Percentiles rank a stretch among this genome's conserved stretches.
These are phyloP conservation scores for Yarrowia galli DNA, from an alignment of 1,139 yeast species.

Conservation along the genomic window DNA sequence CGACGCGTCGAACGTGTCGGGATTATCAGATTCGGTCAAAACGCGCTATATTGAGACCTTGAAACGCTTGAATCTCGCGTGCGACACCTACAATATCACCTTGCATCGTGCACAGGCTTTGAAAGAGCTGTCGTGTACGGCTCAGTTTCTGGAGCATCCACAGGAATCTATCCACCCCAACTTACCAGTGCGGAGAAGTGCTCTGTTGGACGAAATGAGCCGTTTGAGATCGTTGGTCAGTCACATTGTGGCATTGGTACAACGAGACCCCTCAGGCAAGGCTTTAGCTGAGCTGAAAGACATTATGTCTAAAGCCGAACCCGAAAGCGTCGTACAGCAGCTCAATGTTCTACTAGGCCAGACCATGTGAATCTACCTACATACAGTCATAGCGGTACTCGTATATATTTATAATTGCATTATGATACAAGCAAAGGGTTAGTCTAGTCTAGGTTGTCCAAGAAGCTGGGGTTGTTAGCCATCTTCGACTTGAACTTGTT, in stretches of 20 bases:
- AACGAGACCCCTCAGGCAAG: slow-evolving; percentile 19
- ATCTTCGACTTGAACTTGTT: slow-evolving; percentile 79
- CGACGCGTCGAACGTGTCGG: slow-evolving; percentile 23
- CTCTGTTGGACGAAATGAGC: slow-evolving; percentile 17
- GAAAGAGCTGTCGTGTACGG: slow-evolving; percentile 1
- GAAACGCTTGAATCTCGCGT: slow-evolving; percentile 12
- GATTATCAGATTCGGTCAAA: neutral
- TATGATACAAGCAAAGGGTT: slow-evolving; percentile 23
- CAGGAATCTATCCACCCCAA: slow-evolving; percentile 9
- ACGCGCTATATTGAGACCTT: neutral
- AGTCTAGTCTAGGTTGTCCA: slow-evolving; percentile 56
- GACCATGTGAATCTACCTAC: neutral
- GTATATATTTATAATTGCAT: slow-evolving; percentile 16
- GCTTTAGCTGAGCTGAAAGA: neutral
- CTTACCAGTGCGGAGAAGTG: slow-evolving; percentile 24
- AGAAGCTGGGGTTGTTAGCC: slow-evolving; percentile 79
- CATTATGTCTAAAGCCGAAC: slow-evolving; percentile 3
- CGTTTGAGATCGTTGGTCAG: slow-evolving; percentile 8
- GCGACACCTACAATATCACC: slow-evolving; percentile 3
- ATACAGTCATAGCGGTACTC: no score
- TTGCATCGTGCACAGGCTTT: slow-evolving; percentile 19
- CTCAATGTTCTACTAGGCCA: slow-evolving; percentile 1
- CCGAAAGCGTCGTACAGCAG: slow-evolving; percentile 6
- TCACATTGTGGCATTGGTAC: neutral
- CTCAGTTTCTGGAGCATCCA: slow-evolving; percentile 19